Evolutionary conservation across 768 basidiomycete species (phyloP).

Genomic region (Tricholoma bakamatsutake): DNA sequence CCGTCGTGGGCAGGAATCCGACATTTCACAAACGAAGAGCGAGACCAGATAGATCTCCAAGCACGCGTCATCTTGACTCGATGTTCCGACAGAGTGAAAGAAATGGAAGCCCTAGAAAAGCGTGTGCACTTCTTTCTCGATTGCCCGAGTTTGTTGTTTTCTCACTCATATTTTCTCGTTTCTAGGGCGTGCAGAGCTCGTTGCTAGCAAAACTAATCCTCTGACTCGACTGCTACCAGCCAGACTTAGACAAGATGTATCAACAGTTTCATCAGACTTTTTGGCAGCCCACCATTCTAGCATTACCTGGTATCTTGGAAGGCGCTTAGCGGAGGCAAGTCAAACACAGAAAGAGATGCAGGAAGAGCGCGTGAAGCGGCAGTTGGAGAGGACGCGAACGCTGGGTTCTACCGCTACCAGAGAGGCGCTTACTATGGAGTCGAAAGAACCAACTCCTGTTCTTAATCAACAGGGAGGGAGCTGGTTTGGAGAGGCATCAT

Average conservation of each 20-base stretch:
- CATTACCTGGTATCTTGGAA: slow-evolving; percentile 86
- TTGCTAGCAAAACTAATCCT: slow-evolving; percentile 58
- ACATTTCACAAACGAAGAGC: slow-evolving; percentile 80
- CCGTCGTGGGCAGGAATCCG: slow-evolving; percentile 59
- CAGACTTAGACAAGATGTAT: slow-evolving; percentile 55
- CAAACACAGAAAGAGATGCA: slow-evolving; percentile 84
- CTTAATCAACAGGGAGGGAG: slow-evolving; percentile 30
- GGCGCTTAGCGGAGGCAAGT: slow-evolving; percentile 73
- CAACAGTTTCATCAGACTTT: slow-evolving; percentile 55
- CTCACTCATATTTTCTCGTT: slow-evolving; percentile 9
- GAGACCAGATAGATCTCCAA: slow-evolving; percentile 94
- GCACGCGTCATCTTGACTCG: slow-evolving; percentile 79
- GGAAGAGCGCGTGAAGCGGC: slow-evolving; percentile 87
- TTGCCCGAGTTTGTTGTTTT: slow-evolving; percentile 11
- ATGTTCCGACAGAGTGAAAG: slow-evolving; percentile 81
- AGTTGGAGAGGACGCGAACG: slow-evolving; percentile 76
- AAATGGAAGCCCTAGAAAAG: slow-evolving; percentile 86
- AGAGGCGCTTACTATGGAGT: slow-evolving; percentile 46
- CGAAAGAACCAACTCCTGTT: slow-evolving; percentile 21
- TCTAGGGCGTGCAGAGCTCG: slow-evolving; percentile 62
- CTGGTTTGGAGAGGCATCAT: slow-evolving; percentile 58
- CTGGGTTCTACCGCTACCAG: slow-evolving; percentile 76
- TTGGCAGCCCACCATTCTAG: slow-evolving; percentile 91
- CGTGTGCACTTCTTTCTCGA: slow-evolving; percentile 45
- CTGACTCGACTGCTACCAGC: slow-evolving; percentile 67